Base-by-base conservation (phyloP, 495 filamentous ascomycete genomes). In the Articulospora tetracladia region DNA sequence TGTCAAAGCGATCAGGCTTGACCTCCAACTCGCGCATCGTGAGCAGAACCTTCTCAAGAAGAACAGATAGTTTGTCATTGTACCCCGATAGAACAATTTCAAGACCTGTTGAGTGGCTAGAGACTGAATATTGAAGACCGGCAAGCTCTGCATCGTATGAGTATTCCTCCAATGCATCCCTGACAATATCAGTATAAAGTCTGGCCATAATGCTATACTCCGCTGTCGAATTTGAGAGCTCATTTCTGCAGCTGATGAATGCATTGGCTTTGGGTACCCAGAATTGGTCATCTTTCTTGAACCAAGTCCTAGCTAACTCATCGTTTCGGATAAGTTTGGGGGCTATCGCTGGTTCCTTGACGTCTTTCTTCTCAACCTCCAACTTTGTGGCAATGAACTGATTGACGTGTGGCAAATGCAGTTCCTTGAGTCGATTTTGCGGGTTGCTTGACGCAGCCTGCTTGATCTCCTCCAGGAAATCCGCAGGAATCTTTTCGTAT, bases 201-300 rank as follows among this genome's bases (percentile, higher is more conserved):
- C 84, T 86, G 0, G 86, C 80, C 68, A 92, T 93, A 30, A 96
- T 85, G 20, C 81, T 73, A 53, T 86, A 92, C 46, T 86, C 84
- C 2, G 94, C 90, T 3, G 89, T 92, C 1, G 89, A 82, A 70
- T 84, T 86, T 23, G 86, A 83, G 32, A 96, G 69, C 4, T 92
- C 89, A 57, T 89, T 97, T 60, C 89, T 83, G 62, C 95, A 80
- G 52, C 84, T 89, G 41, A 96, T 81, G 65, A 91, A 81, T 17
- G 97, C 71, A 63, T 89, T 96, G 0, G 87, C 94, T 72, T 96
- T 97, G 1, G 94, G 94, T 3, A 99, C 94, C 94, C 94, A 99
- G 75, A 97, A 99, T 0, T 85, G 90, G 66, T 99, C 94, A 65
- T 99, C 94, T 74, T 98, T 98, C 81, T 99, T 99, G 74, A 84